These are phyloP conservation scores for Chrysanthemum seticuspe DNA, from an alignment of 129 eudicot species.

Conservation along the genomic window DNA sequence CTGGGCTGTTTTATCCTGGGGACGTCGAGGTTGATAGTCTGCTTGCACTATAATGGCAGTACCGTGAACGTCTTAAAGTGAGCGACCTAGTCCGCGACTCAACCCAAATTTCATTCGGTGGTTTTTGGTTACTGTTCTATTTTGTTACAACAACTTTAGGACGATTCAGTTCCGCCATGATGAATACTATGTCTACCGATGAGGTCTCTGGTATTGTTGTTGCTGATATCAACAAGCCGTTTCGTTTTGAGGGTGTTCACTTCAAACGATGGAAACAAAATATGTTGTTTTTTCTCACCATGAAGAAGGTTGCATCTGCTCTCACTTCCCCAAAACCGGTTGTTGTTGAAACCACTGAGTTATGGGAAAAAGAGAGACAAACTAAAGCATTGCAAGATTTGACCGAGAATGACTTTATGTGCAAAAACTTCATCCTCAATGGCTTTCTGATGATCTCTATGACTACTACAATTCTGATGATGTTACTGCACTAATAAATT, in stretches of 20 bases:
- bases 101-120: background rate
- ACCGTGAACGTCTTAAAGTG: background rate
- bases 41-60: background rate
- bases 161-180: background rate
- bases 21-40: background rate
- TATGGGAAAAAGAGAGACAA: background rate
- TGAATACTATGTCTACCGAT: background rate
- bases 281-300: background rate
- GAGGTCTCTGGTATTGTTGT: background rate
- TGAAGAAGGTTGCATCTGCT: background rate
- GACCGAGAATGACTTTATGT: background rate
- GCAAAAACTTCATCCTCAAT: background rate
- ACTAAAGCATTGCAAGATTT: background rate
- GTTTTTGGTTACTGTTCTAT: background rate
- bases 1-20: background rate
- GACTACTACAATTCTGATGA: background rate
- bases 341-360: background rate
- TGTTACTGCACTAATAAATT: background rate
- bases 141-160: background rate
- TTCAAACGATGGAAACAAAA: background rate
- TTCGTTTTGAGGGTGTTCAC: background rate
- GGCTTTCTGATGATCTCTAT: background rate
- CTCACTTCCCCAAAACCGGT: background rate
- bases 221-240: background rate
- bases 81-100: background rate